Base-by-base conservation (phyloP, 2,329 filamentous ascomycete species). In the Lasiodiplodia theobromae region DNA sequence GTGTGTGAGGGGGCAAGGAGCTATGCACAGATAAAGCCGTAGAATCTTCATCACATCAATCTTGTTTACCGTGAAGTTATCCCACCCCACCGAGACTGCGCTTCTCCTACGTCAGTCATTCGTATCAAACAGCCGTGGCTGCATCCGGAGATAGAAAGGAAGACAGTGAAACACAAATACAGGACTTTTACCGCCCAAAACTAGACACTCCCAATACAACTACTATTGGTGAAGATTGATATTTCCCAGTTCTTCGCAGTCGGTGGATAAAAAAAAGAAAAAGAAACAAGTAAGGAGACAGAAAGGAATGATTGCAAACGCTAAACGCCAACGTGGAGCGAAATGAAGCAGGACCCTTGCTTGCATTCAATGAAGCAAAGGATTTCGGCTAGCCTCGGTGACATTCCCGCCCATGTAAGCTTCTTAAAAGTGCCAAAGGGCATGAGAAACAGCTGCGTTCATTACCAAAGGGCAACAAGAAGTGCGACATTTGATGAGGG, bases 21-120 rank as follows among this genome's bases (percentile, higher is more conserved):
- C n/a, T 64, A 64, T 64, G 44, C 60, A 64, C 60, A 64, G 23
- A 34, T 52, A 51, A 47, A 64, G 47, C 44, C 31, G 60, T 52
- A 44, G 57, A 44, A n/a, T 64, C 60, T 64, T 52, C 60, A 49
- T 51, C 60, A 62, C 40, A 52, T 52, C 60, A 64, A 64, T 64
- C 60, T 52, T 64, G 44, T 34, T 64, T 52, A 52, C 60, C 60
- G 60, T 64, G 11, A 52, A 64, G 8, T 23, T 44, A 38, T 64
- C 23, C 31, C 25, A 18, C 58, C n/a, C 25, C 23, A 52, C 23
- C 18, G 8, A 31, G 49, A 14, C 23, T 23, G 37, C 38, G 28
- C 7, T n/a, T 18, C 12, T 23, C 12, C 2, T 34, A 11, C 31
- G 18, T 49, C 12, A 62, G 38, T 31, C 23, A 25, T 49, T 47